phyloP scores from a whole-genome alignment of 2,329 filamentous ascomycete genomes.

The Botrytis paeoniae region DNA sequence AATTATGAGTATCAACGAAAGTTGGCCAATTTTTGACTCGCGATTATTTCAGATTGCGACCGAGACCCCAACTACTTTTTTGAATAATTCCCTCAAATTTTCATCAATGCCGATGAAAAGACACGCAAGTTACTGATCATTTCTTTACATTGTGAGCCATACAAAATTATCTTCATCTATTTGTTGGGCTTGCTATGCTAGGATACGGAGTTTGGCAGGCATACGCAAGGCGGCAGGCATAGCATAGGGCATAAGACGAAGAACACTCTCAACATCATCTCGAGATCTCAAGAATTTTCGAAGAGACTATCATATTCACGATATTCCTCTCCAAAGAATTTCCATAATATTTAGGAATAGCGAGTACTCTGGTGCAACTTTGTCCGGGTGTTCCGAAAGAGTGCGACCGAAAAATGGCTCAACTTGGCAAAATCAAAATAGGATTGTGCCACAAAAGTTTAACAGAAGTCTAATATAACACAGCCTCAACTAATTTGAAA shows the following conservation, averaged over 20 bases:
- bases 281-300: not conserved
- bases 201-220: not conserved
- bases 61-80: not conserved
- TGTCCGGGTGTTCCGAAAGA: slow-evolving; percentile 10
- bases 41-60: slow-evolving; percentile 14
- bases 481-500: not conserved
- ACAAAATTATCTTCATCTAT: not conserved
- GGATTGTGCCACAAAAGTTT: not conserved
- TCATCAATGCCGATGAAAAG: not conserved
- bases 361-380: not conserved
- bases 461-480: not conserved
- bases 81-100: not conserved
- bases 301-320: not conserved
- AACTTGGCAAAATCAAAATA: slow-evolving; percentile 10
- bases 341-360: not conserved
- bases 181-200: not conserved
- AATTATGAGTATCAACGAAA: not conserved
- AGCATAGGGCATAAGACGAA: not conserved
- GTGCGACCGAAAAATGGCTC: not conserved
- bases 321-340: not conserved
- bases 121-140: not conserved
- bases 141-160: not conserved
- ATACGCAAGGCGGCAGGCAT: not conserved
- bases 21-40: slow-evolving; percentile 11
- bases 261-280: not conserved